Evolutionary conservation across 2,329 filamentous ascomycete species (phyloP).

Genomic region (Cucurbitaria berberidis): DNA sequence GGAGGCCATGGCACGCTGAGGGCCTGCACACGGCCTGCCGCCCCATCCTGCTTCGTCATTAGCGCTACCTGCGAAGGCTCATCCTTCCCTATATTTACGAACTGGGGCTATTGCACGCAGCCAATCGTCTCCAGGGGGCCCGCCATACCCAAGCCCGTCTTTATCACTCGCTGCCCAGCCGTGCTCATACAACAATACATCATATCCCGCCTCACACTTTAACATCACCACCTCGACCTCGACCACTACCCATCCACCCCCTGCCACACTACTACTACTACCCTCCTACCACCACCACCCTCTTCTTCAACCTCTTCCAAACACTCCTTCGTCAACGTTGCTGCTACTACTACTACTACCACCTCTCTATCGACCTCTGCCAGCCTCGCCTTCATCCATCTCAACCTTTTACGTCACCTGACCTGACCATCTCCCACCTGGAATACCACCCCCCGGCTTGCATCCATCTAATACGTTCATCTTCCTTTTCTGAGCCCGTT

Average conservation of each 20-base stretch:
- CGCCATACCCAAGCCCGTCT: slow-evolving; percentile 24
- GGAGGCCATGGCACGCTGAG: slow-evolving; percentile 33
- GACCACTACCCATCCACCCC: background rate
- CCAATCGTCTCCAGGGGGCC: slow-evolving; percentile 35
- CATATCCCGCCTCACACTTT: slow-evolving; percentile 45
- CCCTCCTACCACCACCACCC: slow-evolving; percentile 26
- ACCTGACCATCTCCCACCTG: slow-evolving; percentile 27
- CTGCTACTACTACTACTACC: background rate
- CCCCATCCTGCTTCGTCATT: slow-evolving; percentile 47
- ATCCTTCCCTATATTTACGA: slow-evolving; percentile 49
- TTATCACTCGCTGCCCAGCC: slow-evolving; percentile 47
- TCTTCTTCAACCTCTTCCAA: slow-evolving; percentile 19
- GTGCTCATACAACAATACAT: slow-evolving; percentile 46
- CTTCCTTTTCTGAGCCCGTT: slow-evolving; percentile 9
- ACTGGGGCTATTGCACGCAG: slow-evolving; percentile 31
- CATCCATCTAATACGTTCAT: slow-evolving; percentile 20
- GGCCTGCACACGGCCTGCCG: slow-evolving; percentile 39
- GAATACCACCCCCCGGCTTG: slow-evolving; percentile 19
- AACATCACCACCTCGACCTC: slow-evolving; percentile 14
- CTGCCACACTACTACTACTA: slow-evolving; percentile 15
- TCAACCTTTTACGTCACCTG: slow-evolving; percentile 21
- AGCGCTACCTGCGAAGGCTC: slow-evolving; percentile 37
- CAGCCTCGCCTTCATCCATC: slow-evolving; percentile 7
- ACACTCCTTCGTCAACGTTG: too few relatives aligned
- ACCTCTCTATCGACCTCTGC: slow-evolving; percentile 10